Evolutionary conservation across 352 stramenopile genomes (phyloP), one percentile per base, ranked within the genome.

Genomic region (Globisporangium perplexum): DNA sequence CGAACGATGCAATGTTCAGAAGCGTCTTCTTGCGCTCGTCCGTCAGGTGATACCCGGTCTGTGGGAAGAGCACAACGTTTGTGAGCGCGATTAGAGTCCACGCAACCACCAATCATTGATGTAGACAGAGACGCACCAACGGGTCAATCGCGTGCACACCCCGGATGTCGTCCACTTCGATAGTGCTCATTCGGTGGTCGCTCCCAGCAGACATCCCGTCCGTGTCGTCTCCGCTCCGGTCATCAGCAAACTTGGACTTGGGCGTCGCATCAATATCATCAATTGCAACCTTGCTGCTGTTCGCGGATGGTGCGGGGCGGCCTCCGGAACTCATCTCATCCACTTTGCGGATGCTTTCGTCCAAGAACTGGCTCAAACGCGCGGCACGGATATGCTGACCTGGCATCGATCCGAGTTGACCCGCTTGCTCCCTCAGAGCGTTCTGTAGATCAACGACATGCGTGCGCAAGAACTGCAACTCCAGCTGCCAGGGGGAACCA

Each of bases 401-500:
- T 10, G 73, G 45, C 20, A 70, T 60, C 7, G 59, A 35, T 8
- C 69, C 61, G 51, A 89, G 60, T 46, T 82, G 65, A 12, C 64
- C 69, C 24, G 83, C 70, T 43, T 93, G 78, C 41, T 93, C 81
- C 38, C 76, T 80, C 4, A 93, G 63, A 33, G 73, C 77, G 14
- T 55, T 73, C 41, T 90, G 80, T 1, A 93, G 77, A 53, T 93
- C 83, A 39, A 91, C 74, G 5, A 93, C 83, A 57, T 93, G 83
- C 11, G 69, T 76, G 22, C 83, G 76, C 30, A 93, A 66, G 62
- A 93, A 93, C 57, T 90, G 80, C n/a, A 93, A 63, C 70, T 93
- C 83, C 20, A 89, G 55, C 62, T 68, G 30, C 30, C 4, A 15
- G 33, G 15, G 6, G 51, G 4, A 39, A 38, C 12, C 33, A 18